A percentile compares a stretch with the other conserved stretches of the same genome.
Evolutionary conservation across 768 basidiomycete genomes (phyloP).

Genomic region (Thelephora aurantiotincta): DNA sequence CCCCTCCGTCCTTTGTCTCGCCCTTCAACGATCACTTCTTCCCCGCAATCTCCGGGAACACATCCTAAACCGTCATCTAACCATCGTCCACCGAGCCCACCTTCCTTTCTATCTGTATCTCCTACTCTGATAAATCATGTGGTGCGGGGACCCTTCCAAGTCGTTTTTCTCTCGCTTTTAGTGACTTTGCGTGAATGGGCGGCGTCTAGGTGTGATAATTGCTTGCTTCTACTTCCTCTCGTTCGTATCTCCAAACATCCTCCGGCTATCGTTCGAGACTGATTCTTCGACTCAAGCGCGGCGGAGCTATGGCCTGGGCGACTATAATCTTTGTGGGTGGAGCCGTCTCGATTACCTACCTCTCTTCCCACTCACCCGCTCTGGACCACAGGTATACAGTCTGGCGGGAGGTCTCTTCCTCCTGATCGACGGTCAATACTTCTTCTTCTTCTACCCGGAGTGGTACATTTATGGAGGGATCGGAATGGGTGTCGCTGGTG

Average conservation of each 20-base stretch:
- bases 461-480: slow-evolving; percentile 65
- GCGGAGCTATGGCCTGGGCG: slow-evolving; percentile 61
- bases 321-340: slow-evolving; percentile 39
- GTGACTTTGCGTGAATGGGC: no score
- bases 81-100: no score
- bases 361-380: neutral
- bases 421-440: slow-evolving; percentile 42
- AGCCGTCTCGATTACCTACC: neutral
- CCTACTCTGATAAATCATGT: no score
- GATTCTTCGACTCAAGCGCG: slow-evolving; percentile 28
- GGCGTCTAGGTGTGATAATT: slow-evolving; percentile 59
- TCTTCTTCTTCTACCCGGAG: slow-evolving; percentile 54
- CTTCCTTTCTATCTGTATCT: no score
- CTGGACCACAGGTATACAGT: slow-evolving; percentile 41
- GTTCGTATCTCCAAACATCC: slow-evolving; percentile 23
- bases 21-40: no score
- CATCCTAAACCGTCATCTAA: no score
- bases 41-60: no score
- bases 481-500: slow-evolving; percentile 34
- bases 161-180: no score
- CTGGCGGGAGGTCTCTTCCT: slow-evolving; percentile 52
- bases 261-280: neutral
- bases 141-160: no score
- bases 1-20: no score
- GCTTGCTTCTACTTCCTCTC: slow-evolving; percentile 58